A percentile compares a stretch with the other conserved stretches of the same genome.
Evolutionary conservation across 1,284 basidiomycete species (phyloP).

Genomic region (Ganoderma boninense): DNA sequence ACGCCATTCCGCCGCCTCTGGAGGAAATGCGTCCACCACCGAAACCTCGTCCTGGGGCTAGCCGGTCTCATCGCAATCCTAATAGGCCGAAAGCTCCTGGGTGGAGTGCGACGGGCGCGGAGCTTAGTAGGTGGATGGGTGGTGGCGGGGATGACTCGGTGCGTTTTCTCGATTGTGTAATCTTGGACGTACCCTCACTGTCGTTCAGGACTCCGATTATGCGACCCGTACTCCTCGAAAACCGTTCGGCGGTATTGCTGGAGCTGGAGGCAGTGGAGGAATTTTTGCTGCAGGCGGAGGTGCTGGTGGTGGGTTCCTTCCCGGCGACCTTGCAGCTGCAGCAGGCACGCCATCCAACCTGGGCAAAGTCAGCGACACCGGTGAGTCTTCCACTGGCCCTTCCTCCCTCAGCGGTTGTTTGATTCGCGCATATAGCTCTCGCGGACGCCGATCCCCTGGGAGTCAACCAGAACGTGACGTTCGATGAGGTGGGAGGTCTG

Average conservation of each 20-base stretch:
- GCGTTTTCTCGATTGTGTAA: no score
- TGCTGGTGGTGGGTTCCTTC: slow-evolving; percentile 60
- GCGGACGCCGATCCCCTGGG: slow-evolving; percentile 98
- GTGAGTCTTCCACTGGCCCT: slow-evolving; percentile 47
- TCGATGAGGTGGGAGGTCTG: slow-evolving; percentile 97
- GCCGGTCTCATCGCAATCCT: slow-evolving; percentile 42
- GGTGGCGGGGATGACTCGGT: slow-evolving; percentile 77
- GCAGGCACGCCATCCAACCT: slow-evolving; percentile 82
- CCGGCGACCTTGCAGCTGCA: slow-evolving; percentile 66
- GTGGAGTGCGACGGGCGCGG: slow-evolving; percentile 81
- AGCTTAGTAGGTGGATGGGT: slow-evolving; percentile 79
- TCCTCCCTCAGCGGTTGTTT: no score
- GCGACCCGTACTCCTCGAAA: slow-evolving; percentile 72
- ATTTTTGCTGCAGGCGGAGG: slow-evolving; percentile 61
- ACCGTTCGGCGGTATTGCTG: slow-evolving; percentile 53
- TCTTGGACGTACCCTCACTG: slow-evolving; percentile 1
- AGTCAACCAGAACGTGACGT: slow-evolving; percentile 93
- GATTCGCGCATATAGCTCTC: slow-evolving; percentile 66
- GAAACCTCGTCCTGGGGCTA: slow-evolving; percentile 41
- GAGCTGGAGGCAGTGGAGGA: slow-evolving; percentile 48
- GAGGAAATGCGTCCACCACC: slow-evolving; percentile 66
- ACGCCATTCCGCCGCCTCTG: slow-evolving; percentile 78
- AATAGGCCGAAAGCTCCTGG: slow-evolving; percentile 60
- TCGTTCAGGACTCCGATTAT: slow-evolving; percentile 71
- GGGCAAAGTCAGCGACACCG: slow-evolving; percentile 83